Base-by-base conservation (phyloP, 1,284 basidiomycete species). In the Mycena sp. region DNA sequence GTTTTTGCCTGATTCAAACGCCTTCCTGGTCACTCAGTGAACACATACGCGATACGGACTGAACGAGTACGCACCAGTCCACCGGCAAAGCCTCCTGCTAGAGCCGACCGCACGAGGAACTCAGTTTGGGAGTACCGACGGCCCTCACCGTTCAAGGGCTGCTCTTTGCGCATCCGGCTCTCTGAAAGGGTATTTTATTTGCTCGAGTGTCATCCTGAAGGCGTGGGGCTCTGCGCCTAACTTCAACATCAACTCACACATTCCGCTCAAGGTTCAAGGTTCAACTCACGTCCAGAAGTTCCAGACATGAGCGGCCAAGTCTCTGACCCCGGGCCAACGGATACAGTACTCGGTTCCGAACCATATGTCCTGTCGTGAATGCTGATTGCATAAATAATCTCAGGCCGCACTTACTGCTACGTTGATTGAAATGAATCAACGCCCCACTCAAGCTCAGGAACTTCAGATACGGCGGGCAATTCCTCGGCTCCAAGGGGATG, bases 1-100 rank as follows among this genome's bases (percentile, higher is more conserved):
- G 98, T 97, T 80, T 99, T 99, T 51, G 96, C 96, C 94, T 96
- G 67, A 60, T 25, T 52, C 58, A 58, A 62, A 54, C 19, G 52
- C 65, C 62, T 59, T 64, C 29, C 48, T 40, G 26, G 54, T 56
- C 51, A 56, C 61, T 66, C 69, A 62, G 46, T 61, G 63, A 64
- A 54, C 38, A 52, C 35, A 67, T 60, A 56, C 19, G 38, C 21
- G 63, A 66, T 44, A 48, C 21, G 65, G 46, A 58, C 64, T 60
- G 58, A 61, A 62, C 32, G 30, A 49, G 4, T 37, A 87, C 94
- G 72, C 74, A 97, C 95, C 63, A 96, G 87, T 77, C 96, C 98
- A 61, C 96, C 96, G 29, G 96, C 96, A 56, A 97, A 80, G 38
- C 96, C 96, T 59, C 96, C 96, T 30, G 96, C 96, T 51, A 98